Conservation (phyloP, 2,329 filamentous ascomycete species). For the Lasiodiplodia sp. region DNA sequence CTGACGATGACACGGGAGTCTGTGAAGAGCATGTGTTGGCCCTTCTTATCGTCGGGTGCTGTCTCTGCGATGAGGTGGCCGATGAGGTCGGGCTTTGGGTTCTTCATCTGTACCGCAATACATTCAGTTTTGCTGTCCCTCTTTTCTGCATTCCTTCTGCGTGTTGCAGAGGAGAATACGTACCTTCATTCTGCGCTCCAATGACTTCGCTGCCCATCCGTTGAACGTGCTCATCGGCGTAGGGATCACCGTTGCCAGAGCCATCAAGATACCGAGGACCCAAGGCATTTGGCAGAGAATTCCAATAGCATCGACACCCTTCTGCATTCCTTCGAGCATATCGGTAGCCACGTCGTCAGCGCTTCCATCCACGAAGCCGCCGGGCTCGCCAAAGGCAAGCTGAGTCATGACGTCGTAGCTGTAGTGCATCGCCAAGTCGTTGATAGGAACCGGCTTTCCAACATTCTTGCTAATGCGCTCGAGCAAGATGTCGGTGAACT, state of each 20-base stretch:
- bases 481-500: conserved; percentile 6
- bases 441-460: conserved; percentile 7
- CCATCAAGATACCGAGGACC: conserved; percentile 13
- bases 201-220: conserved; percentile 10
- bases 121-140: neutral
- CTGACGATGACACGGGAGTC: conserved; percentile 24
- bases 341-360: conserved; percentile 37
- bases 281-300: conserved; percentile 15
- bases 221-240: conserved; percentile 10
- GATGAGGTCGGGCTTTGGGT: conserved; percentile 36
- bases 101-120: conserved; percentile 18
- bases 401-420: conserved; percentile 62
- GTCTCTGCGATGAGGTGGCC: conserved; percentile 36
- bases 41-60: conserved; percentile 5
- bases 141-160: neutral
- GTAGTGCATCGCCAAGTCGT: conserved; percentile 45
- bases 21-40: conserved; percentile 7
- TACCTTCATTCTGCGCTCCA: conserved; percentile 15
- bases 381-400: conserved; percentile 49
- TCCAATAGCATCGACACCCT: conserved; percentile 45
- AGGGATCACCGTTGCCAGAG: conserved; percentile 8
- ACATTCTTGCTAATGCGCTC: neutral
- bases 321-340: conserved; percentile 51
- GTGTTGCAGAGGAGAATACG: neutral
- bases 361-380: conserved; percentile 44